Evolutionary conservation across 2,329 filamentous ascomycete species (phyloP), one percentile per base, ranked within the genome.

Genomic region (Juglanconis oblonga): DNA sequence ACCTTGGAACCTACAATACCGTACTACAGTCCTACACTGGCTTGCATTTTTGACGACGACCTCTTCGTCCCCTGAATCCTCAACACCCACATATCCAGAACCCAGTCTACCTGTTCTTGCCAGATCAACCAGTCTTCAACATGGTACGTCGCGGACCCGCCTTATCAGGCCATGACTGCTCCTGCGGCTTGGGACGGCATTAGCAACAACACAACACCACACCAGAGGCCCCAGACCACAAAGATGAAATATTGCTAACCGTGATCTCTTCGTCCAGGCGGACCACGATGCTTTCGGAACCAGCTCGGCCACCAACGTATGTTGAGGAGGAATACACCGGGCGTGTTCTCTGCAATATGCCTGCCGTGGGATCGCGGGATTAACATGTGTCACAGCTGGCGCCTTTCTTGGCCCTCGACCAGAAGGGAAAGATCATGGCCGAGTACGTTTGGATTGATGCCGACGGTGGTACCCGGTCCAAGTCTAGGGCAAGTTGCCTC

Each of bases 371-470:
- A 52, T 32, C 42, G 53, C 48, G 63, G 62, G 9, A 58, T 62
- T 44, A 59, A 62, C 45, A 63, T 66, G 36, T 64, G 52, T 57
- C 56, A 71, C 77, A 97, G 92, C 87, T 97, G 77, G 81, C 89
- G 77, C 97, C 97, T 80, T 98, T 94, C 85, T 87, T 95, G 79
- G 82, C 83, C 72, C 90, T 98, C 71, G 89, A 92, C 76, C 94
- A 98, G 82, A 91, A 89, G 77, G 93, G 92, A 76, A 81, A 80
- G 70, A 83, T 96, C 74, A 95, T 97, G 78, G 94, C 92, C 73
- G 94, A 97, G 81, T 97, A 97, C 80, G 87, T 97, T 83, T 97
- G 94, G 94, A 89, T 97, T 75, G 93, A 97, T 73, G 83, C 90
- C 67, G 78, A 80, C 67, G 92, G 93, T 75, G 88, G 89, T 72